Evolutionary conservation across 2,329 filamentous ascomycete genomes (phyloP), one percentile per base, ranked within the genome.

Genomic region (Orbilia quercus): DNA sequence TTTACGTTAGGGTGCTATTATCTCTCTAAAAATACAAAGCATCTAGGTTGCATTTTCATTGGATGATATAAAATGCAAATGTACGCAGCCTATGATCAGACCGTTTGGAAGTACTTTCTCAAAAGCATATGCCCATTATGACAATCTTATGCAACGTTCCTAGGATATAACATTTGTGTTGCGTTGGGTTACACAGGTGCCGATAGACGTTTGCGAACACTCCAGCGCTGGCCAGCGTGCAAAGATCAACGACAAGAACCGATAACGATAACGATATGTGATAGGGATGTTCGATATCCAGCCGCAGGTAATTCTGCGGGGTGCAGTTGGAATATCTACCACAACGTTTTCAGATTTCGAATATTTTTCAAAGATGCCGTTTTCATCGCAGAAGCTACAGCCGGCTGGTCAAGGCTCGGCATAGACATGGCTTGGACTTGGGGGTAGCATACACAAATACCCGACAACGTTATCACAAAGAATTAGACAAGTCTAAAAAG

Each of bases 161-260:
- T n/a, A n/a, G n/a, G n/a, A n/a, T n/a, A n/a, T n/a, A n/a, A n/a
- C n/a, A n/a, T n/a, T 23, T 53, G 48, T 53, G 48, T 53, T 53
- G 48, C 18, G 25, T 51, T 53, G 38, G 53, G 53, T 57, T 44
- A 57, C 53, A 57, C 53, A 57, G 53, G 12, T 14, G 38, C 28
- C 38, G 18, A 20, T 25, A 44, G 22, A 57, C 12, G 36, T 12
- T 44, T 42, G 22, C 31, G 11, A 31, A 4, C 18, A 1, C 48
- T 50, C 23, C 23, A 31, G 18, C 23, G 18, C 31, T 9, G 18
- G n/a, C n/a, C n/a, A n/a, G n/a, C n/a, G n/a, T n/a, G n/a, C n/a
- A n/a, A 36, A n/a, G 48, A 53, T 53, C 16, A 36, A 9, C 48
- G n/a, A n/a, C 2, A 3, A 9, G 11, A 6, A 12, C 11, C 48